phyloP scores from a whole-genome alignment of 2,329 filamentous ascomycete genomes.

The Rutstroemia sp. region DNA sequence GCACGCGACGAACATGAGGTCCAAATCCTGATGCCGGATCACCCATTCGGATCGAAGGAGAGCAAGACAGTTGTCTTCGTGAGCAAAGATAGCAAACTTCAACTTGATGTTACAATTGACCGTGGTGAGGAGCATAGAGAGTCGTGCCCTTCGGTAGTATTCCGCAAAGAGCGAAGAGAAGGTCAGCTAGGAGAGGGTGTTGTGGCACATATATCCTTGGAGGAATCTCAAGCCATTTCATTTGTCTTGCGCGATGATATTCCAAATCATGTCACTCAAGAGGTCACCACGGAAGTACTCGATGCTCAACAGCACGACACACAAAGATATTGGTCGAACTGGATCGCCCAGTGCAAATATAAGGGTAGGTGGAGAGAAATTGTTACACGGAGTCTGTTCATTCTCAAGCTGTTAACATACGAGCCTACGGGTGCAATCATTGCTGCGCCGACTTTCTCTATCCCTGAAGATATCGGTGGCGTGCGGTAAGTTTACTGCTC shows the following conservation, averaged over 20 bases:
- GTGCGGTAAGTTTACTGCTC: conserved; percentile 31
- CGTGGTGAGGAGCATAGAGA: conserved; percentile 41
- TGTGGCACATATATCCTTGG: conserved; percentile 49
- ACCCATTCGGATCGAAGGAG: conserved; percentile 32
- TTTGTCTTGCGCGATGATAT: conserved; percentile 61
- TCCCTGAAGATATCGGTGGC: conserved; percentile 68
- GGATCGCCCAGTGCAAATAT: conserved; percentile 64
- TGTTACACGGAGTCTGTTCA: conserved; percentile 62
- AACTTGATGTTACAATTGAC: conserved; percentile 62
- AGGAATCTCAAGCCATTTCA: conserved; percentile 61
- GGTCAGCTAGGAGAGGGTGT: conserved; percentile 56
- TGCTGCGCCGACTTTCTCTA: conserved; percentile 68
- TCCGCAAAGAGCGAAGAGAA: conserved; percentile 44
- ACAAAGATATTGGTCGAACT: conserved; percentile 65
- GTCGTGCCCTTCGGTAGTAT: conserved; percentile 45
- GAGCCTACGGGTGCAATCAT: conserved; percentile 74
- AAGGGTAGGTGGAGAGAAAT: conserved; percentile 67
- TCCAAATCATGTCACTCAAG: conserved; percentile 46
- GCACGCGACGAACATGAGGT: conserved; percentile 55
- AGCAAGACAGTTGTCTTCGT: conserved; percentile 59
- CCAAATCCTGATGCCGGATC: conserved; percentile 41
- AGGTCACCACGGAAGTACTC: conserved; percentile 51
- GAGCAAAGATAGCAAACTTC: conserved; percentile 50
- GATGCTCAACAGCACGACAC: conserved; percentile 61
- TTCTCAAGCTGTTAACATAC: conserved; percentile 69